Evolutionary conservation across 345 rosid species (phyloP).

Genomic region (Alliaria petiolata): DNA sequence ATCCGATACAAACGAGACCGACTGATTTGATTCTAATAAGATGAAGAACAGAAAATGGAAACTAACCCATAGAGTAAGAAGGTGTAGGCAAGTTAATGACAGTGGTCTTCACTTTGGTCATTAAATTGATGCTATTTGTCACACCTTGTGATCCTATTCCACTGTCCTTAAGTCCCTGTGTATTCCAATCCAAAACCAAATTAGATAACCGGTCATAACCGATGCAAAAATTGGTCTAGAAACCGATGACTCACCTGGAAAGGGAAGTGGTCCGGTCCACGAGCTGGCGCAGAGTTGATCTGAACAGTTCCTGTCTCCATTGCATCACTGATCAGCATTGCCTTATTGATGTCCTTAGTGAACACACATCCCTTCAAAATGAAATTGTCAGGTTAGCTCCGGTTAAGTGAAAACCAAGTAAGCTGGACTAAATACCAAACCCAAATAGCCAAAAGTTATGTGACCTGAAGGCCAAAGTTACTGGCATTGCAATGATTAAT

Average conservation of each 20-base stretch:
- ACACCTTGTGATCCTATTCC: slow-evolving; percentile 98
- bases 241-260: slow-evolving; percentile 66
- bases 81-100: slow-evolving; percentile 91
- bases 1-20: slow-evolving; percentile 18
- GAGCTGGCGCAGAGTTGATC: slow-evolving; percentile 99
- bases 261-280: slow-evolving; percentile 98
- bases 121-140: slow-evolving; percentile 94
- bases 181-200: neutral
- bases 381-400: neutral
- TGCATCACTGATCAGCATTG: slow-evolving; percentile 84
- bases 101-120: slow-evolving; percentile 89
- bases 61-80: slow-evolving; percentile 90
- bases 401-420: neutral
- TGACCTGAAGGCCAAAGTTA: slow-evolving; percentile 94
- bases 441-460: neutral
- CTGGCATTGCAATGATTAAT: slow-evolving; percentile 99
- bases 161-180: slow-evolving; percentile 93
- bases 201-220: slow-evolving; percentile 7
- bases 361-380: slow-evolving; percentile 70
- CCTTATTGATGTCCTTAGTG: slow-evolving; percentile 90
- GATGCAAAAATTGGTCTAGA: neutral
- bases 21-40: slow-evolving; percentile 5
- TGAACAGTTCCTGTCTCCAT: slow-evolving; percentile 99
- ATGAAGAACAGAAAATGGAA: neutral
- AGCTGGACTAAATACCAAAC: neutral